These are phyloP conservation scores for Blastocystis sp. DNA, from an alignment of 352 stramenopile species.

Conservation along the genomic window DNA sequence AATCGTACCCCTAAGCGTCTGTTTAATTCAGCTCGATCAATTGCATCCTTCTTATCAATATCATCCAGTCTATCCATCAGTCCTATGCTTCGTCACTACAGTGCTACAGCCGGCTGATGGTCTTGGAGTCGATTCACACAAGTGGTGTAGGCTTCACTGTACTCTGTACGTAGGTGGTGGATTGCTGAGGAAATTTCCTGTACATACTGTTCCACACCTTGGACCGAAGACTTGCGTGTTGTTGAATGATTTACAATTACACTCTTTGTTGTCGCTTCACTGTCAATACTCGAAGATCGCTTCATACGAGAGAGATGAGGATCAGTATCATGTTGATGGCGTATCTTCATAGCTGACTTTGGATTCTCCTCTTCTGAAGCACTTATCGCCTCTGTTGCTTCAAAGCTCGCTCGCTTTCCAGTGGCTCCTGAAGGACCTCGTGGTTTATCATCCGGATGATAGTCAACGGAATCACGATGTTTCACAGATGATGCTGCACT, in stretches of 20 bases:
- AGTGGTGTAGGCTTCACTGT: not conserved
- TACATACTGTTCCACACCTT: constrained; percentile 22
- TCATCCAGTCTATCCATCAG: constrained; percentile 21
- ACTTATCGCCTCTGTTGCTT: not conserved
- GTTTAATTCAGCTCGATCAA: constrained; percentile 18
- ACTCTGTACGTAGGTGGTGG: not conserved
- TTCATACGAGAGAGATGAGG: not conserved
- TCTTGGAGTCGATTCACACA: not conserved
- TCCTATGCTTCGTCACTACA: not conserved
- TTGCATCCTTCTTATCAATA: not conserved
- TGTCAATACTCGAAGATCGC: not conserved
- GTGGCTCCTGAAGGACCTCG: not conserved
- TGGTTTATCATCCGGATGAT: not conserved
- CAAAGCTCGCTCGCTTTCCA: too few relatives aligned
- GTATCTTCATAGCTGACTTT: too few relatives aligned
- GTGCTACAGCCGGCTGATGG: not conserved
- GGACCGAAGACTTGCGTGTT: not conserved
- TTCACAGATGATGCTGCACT: not conserved
- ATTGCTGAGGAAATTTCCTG: not conserved
- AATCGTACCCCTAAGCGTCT: not conserved
- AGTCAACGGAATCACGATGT: not conserved
- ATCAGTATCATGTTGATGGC: not conserved
- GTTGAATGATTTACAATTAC: not conserved
- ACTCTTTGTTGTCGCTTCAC: not conserved
- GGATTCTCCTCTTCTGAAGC: not conserved